Evolutionary conservation across 2,329 filamentous ascomycete genomes (phyloP), one percentile per base, ranked within the genome.

Genomic region (Claviceps fusiformis): DNA sequence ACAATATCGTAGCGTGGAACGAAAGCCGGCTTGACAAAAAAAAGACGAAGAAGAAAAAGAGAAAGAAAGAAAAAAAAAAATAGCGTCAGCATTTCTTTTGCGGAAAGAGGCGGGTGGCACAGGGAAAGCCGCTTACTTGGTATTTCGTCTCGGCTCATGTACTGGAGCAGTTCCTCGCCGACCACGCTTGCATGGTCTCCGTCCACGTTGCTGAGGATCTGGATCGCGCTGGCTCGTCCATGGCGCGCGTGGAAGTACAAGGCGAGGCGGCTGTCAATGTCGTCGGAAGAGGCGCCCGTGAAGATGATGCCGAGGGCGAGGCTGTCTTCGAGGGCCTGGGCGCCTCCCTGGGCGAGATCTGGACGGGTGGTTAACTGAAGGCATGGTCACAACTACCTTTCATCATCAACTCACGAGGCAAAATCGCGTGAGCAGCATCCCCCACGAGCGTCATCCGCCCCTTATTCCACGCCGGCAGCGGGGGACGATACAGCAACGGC

Each of bases 311-410:
- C 68, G 0, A 72, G 59, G 13, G 65, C 67, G 3, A 64, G 59
- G 1, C 62, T 70, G 53, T 72, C 69, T 58, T 71, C 70, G 39
- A 71, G 62, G 0, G 64, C 64, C 50, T 70, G 69, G 0, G 66
- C 66, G 10, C 62, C 70, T 0, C 66, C 69, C 58, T 71, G 72
- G 11, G 67, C 71, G 54, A 72, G 71, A 54, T 72, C 70, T 68
- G 49, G 35, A 24, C 7, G n/a, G 13, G 31, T 2, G 35, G 35
- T 37, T 11, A 37, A 37, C 35, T 37, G 6, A n/a, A n/a, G n/a
- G n/a, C n/a, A n/a, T n/a, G n/a, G n/a, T n/a, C n/a, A n/a, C n/a
- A n/a, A n/a, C n/a, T n/a, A n/a, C n/a, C n/a, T n/a, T n/a, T n/a
- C n/a, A n/a, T n/a, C n/a, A n/a, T n/a, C n/a, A 33, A 62, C 64